These are phyloP conservation scores for Capsicum baccatum DNA, from an alignment of 257 asterid species.

Conservation along the genomic window DNA sequence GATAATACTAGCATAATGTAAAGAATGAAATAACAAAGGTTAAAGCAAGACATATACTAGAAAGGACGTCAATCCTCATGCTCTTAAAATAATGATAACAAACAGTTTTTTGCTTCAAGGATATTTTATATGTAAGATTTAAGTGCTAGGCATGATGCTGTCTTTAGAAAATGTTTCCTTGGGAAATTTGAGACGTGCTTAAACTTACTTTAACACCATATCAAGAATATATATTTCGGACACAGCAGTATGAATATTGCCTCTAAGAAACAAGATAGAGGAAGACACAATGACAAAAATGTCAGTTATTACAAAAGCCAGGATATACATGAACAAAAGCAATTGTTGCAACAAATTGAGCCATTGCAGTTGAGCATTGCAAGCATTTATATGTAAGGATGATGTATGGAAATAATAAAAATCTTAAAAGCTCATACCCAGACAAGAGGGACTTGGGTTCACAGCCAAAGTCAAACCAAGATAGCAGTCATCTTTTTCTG, in stretches of 20 bases:
- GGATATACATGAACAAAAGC: neutral
- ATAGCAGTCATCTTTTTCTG: constrained; percentile 74
- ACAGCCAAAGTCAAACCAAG: constrained; percentile 96
- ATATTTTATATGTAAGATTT: neutral
- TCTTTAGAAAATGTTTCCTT: neutral
- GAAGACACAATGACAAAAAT: neutral
- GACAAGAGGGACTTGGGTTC: constrained; percentile 73
- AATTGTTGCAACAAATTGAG: constrained; percentile 1
- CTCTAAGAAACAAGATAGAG: constrained; percentile 7
- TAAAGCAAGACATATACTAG: constrained; percentile 13
- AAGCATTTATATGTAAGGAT: neutral
- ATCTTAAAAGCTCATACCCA: constrained; percentile 52
- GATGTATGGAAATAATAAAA: neutral
- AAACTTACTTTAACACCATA: neutral
- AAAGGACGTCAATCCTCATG: neutral
- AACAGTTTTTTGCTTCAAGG: neutral
- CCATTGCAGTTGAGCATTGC: neutral
- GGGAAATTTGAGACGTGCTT: neutral
- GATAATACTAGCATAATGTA: too few species aligned
- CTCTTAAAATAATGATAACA: neutral
- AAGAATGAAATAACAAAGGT: too few species aligned
- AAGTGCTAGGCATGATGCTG: neutral
- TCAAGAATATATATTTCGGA: constrained; percentile 17
- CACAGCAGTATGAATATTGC: neutral
- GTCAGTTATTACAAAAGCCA: neutral